Evolutionary conservation across 2,329 filamentous ascomycete species (phyloP).

Genomic region (Fusarium acutatum): DNA sequence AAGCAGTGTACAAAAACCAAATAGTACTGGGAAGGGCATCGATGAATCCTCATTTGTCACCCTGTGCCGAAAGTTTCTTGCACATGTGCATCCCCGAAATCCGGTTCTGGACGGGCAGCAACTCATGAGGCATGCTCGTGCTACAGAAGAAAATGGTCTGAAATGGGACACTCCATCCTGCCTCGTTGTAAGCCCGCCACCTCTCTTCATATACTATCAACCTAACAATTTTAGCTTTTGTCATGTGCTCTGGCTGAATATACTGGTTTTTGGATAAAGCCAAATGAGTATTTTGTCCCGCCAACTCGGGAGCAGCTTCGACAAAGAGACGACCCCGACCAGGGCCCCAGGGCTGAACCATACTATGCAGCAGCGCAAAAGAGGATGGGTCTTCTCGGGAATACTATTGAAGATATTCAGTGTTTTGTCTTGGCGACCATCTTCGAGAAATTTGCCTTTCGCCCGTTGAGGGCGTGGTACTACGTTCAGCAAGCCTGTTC

Average conservation of each 20-base stretch:
- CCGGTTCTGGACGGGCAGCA: slow-evolving; percentile 29
- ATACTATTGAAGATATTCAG: slow-evolving; percentile 37
- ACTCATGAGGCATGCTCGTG: slow-evolving; percentile 25
- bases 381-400: slow-evolving; percentile 33
- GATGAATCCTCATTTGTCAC: background rate
- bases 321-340: background rate
- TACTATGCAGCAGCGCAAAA: slow-evolving; percentile 37
- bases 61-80: slow-evolving; percentile 20
- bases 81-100: slow-evolving; percentile 34
- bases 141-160: slow-evolving; percentile 27
- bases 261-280: background rate
- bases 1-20: background rate
- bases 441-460: slow-evolving; percentile 33
- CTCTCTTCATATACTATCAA: background rate
- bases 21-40: background rate
- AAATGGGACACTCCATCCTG: slow-evolving; percentile 34
- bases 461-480: slow-evolving; percentile 34
- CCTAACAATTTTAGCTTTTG: background rate
- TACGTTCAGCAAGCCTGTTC: slow-evolving; percentile 32
- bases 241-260: slow-evolving; percentile 11
- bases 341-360: slow-evolving; percentile 9
- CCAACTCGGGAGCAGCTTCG: background rate
- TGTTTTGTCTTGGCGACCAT: slow-evolving; percentile 37
- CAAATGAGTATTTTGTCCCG: background rate
- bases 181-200: slow-evolving; percentile 21